Percentiles rank a stretch among this genome's conserved stretches.
Evolutionary conservation across 495 filamentous ascomycete genomes (phyloP).

Genomic region (Tuber borchii): DNA sequence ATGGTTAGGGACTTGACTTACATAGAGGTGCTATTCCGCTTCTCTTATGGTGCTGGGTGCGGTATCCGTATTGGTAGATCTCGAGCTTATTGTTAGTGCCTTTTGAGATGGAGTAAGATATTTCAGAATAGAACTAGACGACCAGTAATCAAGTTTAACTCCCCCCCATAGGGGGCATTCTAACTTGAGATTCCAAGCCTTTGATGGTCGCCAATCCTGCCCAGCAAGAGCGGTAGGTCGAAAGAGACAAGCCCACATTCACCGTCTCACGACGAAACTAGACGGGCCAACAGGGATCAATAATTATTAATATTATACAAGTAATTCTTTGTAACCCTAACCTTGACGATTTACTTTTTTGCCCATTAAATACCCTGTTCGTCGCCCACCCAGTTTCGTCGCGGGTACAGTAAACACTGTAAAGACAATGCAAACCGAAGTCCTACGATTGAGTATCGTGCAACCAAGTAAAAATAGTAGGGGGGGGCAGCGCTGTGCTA

Average conservation of each 20-base stretch:
- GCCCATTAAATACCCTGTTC: too few species aligned
- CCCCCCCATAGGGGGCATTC: not conserved
- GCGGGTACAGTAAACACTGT: too few species aligned
- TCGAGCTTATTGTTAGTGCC: not conserved
- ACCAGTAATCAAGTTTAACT: not conserved
- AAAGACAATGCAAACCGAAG: not conserved
- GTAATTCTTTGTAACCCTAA: too few species aligned
- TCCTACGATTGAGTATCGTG: not conserved
- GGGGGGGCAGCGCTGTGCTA: not conserved
- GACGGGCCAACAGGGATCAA: too few species aligned
- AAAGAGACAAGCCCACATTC: not conserved
- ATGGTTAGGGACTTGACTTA: not conserved
- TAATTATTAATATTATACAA: too few species aligned
- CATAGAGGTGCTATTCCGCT: not conserved
- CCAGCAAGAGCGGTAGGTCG: not conserved
- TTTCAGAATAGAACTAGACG: not conserved
- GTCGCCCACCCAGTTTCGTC: too few species aligned
- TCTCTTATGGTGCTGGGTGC: not conserved
- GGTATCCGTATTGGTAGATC: not conserved
- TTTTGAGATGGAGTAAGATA: not conserved
- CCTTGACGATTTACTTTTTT: too few species aligned
- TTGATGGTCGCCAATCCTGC: not conserved
- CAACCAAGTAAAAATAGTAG: not conserved
- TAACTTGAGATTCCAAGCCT: not conserved
- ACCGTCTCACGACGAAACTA: too few species aligned